Evolutionary conservation across 768 basidiomycete genomes (phyloP).

Genomic region (Termitomyces sp.): DNA sequence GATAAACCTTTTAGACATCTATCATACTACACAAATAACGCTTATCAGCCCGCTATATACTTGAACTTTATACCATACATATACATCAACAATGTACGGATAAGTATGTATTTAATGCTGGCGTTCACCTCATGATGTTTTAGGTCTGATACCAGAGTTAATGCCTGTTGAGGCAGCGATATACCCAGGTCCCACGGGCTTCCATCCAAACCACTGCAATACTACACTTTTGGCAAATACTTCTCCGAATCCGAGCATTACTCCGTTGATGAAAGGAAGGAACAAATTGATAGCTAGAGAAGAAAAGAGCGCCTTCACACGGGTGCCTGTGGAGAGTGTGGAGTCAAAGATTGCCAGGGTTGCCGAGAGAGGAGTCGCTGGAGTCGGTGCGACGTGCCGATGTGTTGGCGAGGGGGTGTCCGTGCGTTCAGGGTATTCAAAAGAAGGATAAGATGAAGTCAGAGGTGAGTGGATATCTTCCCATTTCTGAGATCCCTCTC

Average conservation of each 20-base stretch:
- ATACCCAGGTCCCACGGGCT: slow-evolving; percentile 26
- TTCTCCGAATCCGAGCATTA: slow-evolving; percentile 96
- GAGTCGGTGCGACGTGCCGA: slow-evolving; percentile 17
- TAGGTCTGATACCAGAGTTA: slow-evolving; percentile 11
- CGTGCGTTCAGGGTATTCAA: slow-evolving; percentile 64
- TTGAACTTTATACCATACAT: neutral
- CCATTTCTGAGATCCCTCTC: slow-evolving; percentile 59
- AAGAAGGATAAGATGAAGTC: slow-evolving; percentile 72
- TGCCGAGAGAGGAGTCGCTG: slow-evolving; percentile 35
- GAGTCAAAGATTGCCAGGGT: slow-evolving; percentile 70
- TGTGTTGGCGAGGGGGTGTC: slow-evolving; percentile 40
- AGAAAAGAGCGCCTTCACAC: slow-evolving; percentile 62
- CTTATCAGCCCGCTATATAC: neutral
- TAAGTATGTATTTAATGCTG: slow-evolving; percentile 4
- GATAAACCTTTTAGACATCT: neutral
- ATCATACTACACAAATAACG: neutral
- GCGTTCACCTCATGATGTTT: slow-evolving; percentile 18
- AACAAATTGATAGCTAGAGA: slow-evolving; percentile 80
- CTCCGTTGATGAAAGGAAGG: slow-evolving; percentile 87
- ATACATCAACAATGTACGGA: neutral
- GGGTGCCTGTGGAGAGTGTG: slow-evolving; percentile 59
- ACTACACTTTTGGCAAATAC: slow-evolving; percentile 83
- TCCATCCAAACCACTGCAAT: slow-evolving; percentile 49
- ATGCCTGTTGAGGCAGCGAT: slow-evolving; percentile 33
- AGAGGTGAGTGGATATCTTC: slow-evolving; percentile 61